Conservation (phyloP, 306 rosid genomes). For the Mucuna pruriens region DNA sequence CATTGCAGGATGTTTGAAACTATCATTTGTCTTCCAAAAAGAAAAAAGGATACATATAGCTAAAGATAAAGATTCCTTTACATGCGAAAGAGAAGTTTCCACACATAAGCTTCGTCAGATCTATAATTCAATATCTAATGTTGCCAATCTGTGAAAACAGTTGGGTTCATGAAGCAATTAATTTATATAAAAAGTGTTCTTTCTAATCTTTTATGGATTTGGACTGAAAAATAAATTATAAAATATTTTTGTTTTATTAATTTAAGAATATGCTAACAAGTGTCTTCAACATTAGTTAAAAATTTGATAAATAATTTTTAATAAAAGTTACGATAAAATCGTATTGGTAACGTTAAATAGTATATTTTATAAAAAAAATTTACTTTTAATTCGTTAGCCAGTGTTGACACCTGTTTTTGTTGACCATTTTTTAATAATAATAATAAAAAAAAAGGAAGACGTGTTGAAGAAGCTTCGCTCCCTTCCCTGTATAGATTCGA, state of each 20-base stretch:
- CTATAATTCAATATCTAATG: slow-evolving; percentile 4
- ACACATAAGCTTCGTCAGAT: neutral
- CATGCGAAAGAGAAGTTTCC: neutral
- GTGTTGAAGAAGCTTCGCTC: no score
- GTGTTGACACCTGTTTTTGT: no score
- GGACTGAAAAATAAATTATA: neutral
- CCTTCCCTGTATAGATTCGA: no score
- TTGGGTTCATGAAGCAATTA: neutral
- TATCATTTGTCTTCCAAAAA: neutral
- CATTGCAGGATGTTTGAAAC: neutral
- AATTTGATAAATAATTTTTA: neutral
- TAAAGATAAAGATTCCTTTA: neutral
- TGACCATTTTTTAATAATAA: no score
- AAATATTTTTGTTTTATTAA: neutral
- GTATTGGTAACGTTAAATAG: neutral
- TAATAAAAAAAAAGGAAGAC: no score
- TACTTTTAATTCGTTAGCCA: no score
- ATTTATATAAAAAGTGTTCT: neutral
- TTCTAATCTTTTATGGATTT: neutral
- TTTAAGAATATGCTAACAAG: neutral
- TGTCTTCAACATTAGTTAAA: neutral
- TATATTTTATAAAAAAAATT: neutral
- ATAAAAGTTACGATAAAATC: neutral
- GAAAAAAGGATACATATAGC: neutral
- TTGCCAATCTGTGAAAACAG: slow-evolving; percentile 10